These are phyloP conservation scores for Myotisia sp. DNA, from an alignment of 2,329 filamentous ascomycete species.

Conservation along the genomic window DNA sequence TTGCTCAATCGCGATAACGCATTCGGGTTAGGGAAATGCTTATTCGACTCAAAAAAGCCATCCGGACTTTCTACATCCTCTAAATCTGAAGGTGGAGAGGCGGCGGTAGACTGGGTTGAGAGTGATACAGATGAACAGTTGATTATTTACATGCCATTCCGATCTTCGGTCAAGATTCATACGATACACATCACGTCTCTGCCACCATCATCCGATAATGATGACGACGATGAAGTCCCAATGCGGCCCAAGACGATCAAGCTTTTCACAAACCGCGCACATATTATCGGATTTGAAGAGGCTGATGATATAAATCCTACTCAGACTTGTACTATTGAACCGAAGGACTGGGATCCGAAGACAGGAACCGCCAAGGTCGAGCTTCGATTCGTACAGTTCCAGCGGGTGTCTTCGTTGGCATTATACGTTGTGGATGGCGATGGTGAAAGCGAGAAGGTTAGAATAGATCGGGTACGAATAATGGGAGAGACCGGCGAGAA, in stretches of 20 bases:
- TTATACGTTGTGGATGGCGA: slow-evolving; percentile 82
- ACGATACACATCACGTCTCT: slow-evolving; percentile 74
- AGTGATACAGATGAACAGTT: slow-evolving; percentile 96
- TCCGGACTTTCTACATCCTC: slow-evolving; percentile 35
- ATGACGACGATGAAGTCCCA: slow-evolving; percentile 60
- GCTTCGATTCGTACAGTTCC: slow-evolving; percentile 92
- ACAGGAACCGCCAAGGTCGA: slow-evolving; percentile 58
- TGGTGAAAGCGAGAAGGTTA: slow-evolving; percentile 67
- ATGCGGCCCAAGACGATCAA: slow-evolving; percentile 72
- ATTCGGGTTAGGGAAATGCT: slow-evolving; percentile 54
- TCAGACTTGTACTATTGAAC: slow-evolving; percentile 60
- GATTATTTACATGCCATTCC: slow-evolving; percentile 83
- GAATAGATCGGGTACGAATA: slow-evolving; percentile 48
- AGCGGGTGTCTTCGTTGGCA: slow-evolving; percentile 75
- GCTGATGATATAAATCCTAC: slow-evolving; percentile 73
- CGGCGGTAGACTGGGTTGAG: slow-evolving; percentile 71
- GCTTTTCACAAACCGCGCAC: slow-evolving; percentile 74
- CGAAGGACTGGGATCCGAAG: slow-evolving; percentile 62
- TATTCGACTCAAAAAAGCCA: slow-evolving; percentile 60
- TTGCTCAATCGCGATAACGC: slow-evolving; percentile 74
- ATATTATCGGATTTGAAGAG: slow-evolving; percentile 89
- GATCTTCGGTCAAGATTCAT: slow-evolving; percentile 76
- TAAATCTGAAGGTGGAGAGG: slow-evolving; percentile 30
- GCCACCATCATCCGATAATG: slow-evolving; percentile 41
- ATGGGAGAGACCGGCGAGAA: slow-evolving; percentile 87